Conservation (phyloP, 805 yeast species). For the Saccharomycopsis sp. region DNA sequence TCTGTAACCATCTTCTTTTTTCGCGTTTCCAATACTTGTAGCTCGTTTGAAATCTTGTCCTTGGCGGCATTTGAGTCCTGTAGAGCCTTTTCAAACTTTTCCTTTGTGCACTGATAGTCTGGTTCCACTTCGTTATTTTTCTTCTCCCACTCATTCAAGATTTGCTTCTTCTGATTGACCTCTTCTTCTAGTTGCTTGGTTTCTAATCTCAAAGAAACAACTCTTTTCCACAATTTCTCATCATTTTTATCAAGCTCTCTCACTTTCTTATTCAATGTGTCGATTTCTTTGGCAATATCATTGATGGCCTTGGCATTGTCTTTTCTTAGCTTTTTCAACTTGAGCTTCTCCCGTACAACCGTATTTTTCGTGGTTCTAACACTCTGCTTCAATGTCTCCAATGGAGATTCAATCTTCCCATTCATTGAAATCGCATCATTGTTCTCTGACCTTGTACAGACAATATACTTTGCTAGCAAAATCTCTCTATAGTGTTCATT, state of each 20-base stretch:
- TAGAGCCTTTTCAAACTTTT: slow-evolving; percentile 3
- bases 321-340: slow-evolving; percentile 46
- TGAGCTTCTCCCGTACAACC: slow-evolving; percentile 47
- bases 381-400: slow-evolving; percentile 56
- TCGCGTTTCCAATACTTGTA: background rate
- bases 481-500: slow-evolving; percentile 19
- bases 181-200: slow-evolving; percentile 12
- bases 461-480: slow-evolving; percentile 14
- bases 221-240: slow-evolving; percentile 44
- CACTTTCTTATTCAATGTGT: slow-evolving; percentile 39
- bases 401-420: slow-evolving; percentile 35
- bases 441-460: slow-evolving; percentile 8
- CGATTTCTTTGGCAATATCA: slow-evolving; percentile 48
- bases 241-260: slow-evolving; percentile 44
- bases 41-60: background rate
- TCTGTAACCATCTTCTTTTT: slow-evolving; percentile 6
- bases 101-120: slow-evolving; percentile 1
- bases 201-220: slow-evolving; percentile 39
- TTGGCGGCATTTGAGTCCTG: background rate
- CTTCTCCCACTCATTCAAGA: background rate
- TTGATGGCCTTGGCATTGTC: slow-evolving; percentile 49
- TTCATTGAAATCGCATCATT: background rate
- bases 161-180: slow-evolving; percentile 4
- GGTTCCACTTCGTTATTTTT: background rate
- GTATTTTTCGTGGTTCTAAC: slow-evolving; percentile 55